Evolutionary conservation across 345 rosid genomes (phyloP), one percentile per base, ranked within the genome.

Genomic region (Rubroshorea leprosula): DNA sequence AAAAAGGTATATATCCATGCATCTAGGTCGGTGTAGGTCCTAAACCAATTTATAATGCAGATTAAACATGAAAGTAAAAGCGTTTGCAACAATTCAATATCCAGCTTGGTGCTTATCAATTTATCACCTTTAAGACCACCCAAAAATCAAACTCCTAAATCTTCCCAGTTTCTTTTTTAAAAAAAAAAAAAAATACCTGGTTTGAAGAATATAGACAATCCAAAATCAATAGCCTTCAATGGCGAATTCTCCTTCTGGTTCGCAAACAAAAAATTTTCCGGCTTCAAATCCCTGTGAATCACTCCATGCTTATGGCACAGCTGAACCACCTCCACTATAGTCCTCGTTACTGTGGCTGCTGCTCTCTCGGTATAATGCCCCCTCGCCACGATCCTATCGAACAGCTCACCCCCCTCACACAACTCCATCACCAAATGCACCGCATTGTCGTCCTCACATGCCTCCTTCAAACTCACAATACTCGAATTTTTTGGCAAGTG

Each of bases 371-470:
- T 85, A 61, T 94, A 94, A 71, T 94, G 99, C 18, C 99, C 99
- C 67, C 99, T 70, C 0, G 99, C 97, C 4, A 94, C 99, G 63
- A 94, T 94, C 87, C 99, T 87, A 81, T 94, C 99, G 65, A 94
- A 94, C 56, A 94, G 82, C 65, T 94, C 99, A 15, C 99, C 99
- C 11, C 99, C 99, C 69, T 94, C 99, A 31, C 99, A 94, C n/a
- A 94, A 74, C 86, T 94, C 99, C 99, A 94, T 94, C 56, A 92
- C 97, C 76, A 92, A 77, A 81, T 94, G 97, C 68, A 94, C 99
- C 11, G 99, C 99, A 71, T 72, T 81, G 53, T 94, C 96, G 51
- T 94, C 99, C 80, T 94, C 99, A 58, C 92, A 87, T 5, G 99
- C 96, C 66, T 94, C 99, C 65, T 83, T 87, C 69, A 94, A 67